Evolutionary conservation across 441 rosid species (phyloP).

Genomic region (Bruguiera hainesii): DNA sequence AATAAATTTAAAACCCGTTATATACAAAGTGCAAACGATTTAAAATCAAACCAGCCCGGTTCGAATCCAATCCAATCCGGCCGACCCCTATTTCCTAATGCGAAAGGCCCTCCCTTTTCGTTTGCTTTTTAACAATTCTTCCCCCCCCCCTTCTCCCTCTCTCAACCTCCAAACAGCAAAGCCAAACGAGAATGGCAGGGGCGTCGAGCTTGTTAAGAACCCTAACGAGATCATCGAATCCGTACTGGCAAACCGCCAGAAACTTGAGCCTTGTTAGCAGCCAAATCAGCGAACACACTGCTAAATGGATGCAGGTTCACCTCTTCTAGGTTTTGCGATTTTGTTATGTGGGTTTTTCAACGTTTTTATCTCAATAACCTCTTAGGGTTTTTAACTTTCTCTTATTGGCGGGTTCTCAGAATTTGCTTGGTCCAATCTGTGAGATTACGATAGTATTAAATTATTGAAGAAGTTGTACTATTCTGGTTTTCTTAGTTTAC

Average conservation of each 20-base stretch:
- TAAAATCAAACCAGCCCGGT: no score
- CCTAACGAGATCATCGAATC: constrained; percentile 49
- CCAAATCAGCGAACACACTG: constrained; percentile 71
- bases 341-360: neutral
- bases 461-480: no score
- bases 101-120: no score
- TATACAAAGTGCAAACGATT: no score
- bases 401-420: neutral
- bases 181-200: constrained; percentile 29
- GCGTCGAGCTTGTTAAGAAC: constrained; percentile 56
- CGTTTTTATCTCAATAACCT: neutral
- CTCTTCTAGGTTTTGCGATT: neutral
- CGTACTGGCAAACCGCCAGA: constrained; percentile 34
- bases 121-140: no score
- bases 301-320: constrained; percentile 98
- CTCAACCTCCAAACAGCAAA: neutral
- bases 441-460: no score
- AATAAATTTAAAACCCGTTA: no score
- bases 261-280: constrained; percentile 42
- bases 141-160: no score
- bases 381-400: neutral
- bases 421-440: no score
- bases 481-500: no score
- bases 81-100: no score
- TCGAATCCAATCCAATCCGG: no score